Conservation (phyloP, 768 basidiomycete species). For the Kwoniella bestiolae region DNA sequence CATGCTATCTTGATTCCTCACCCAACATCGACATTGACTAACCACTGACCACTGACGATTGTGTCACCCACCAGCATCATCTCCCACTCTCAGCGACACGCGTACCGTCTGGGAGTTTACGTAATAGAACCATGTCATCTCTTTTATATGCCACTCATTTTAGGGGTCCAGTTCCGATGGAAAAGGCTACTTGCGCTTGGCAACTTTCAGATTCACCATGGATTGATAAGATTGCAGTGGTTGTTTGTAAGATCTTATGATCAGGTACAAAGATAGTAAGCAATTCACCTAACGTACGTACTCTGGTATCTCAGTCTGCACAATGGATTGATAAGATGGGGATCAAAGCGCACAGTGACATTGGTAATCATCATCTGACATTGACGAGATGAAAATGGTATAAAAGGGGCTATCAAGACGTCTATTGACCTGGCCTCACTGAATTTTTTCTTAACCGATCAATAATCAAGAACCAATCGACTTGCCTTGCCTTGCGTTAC, state of each 20-base stretch:
- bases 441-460: too few relatives aligned
- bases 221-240: background rate
- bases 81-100: background rate
- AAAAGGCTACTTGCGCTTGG: background rate
- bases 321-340: background rate
- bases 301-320: too few relatives aligned
- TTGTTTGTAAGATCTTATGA: too few relatives aligned
- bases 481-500: too few relatives aligned
- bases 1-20: background rate
- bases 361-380: background rate
- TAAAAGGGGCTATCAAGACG: too few relatives aligned
- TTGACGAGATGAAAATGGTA: too few relatives aligned
- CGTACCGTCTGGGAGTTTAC: background rate
- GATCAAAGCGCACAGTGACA: background rate
- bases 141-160: background rate
- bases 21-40: background rate
- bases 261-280: too few relatives aligned
- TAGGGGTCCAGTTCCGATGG: background rate
- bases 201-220: too few relatives aligned
- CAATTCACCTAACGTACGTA: too few relatives aligned
- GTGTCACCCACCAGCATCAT: background rate
- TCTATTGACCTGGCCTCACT: too few relatives aligned
- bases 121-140: background rate
- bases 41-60: constrained; percentile 5
- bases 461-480: too few relatives aligned